Evolutionary conservation across 2,329 filamentous ascomycete genomes (phyloP), one percentile per base, ranked within the genome.

Genomic region (Ophiostoma ips): DNA sequence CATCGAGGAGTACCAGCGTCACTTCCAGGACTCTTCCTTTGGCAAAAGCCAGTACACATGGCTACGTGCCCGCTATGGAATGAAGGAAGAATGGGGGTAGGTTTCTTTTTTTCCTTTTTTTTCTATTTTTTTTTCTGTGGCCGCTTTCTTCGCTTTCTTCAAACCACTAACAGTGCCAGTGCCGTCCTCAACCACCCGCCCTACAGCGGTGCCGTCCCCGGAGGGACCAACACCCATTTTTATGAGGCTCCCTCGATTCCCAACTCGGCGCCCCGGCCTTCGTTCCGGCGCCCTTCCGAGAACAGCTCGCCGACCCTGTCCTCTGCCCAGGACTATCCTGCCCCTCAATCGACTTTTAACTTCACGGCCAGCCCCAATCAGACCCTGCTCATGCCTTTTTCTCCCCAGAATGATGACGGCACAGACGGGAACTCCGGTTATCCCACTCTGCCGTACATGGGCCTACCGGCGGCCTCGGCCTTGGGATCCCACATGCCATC

Each of bases 11-110:
- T 58, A 50, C 48, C 44, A 50, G 10, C 21, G 24, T 3, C 31
- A 28, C 2, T 58, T 52, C 19, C 19, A 47, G 1, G 56, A 58
- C 19, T 3, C 11, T 11, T 35, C 51, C 12, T 58, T 58, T 48
- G 53, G 52, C 15, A 53, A 52, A 16, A 56, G 53, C 37, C 56
- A 58, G 24, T 58, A 58, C 48, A 50, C 51, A 19, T 58, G 56
- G 56, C 50, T 58, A 2, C 53, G 52, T 36, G 46, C 28, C 15
- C 52, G 52, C 5, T 58, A 58, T 21, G 55, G 56, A 15, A 55
- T 56, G 54, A 57, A 56, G 33, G 40, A 16, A 2, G 56, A 57
- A 50, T 57, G 56, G 56, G 56, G 56, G 56, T 57, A n/a, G 33
- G 53, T 52, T n/a, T 40, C n/a, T 33, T 12, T 45, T 47, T 28